Evolutionary conservation across 108 stramenopile species (phyloP).

Genomic region (Nitzschia putrida): DNA sequence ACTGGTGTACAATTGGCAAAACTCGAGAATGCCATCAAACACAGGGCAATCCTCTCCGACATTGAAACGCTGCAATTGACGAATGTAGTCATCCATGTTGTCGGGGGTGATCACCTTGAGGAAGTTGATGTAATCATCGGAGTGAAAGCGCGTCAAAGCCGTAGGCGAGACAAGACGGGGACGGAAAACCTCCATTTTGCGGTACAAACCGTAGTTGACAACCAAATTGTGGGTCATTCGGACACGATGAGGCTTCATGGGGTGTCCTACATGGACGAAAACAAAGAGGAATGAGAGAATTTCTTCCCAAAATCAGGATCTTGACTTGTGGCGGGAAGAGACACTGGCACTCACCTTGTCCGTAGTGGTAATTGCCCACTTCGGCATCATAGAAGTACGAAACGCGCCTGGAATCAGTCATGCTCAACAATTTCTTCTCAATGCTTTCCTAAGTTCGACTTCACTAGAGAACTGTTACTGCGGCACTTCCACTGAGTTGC

Average conservation of each 20-base stretch:
- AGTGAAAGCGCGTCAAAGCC: conserved; percentile 97
- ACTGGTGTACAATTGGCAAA: conserved; percentile 95
- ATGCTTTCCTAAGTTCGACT: too few relatives aligned
- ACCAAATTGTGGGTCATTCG: conserved; percentile 99
- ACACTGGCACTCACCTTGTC: conserved; percentile 57
- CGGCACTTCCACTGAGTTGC: too few relatives aligned
- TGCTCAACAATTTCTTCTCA: background rate
- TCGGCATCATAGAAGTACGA: conserved; percentile 97
- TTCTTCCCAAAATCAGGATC: too few relatives aligned
- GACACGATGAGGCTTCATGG: conserved; percentile 99
- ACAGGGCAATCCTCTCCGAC: conserved; percentile 99
- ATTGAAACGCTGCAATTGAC: conserved; percentile 94
- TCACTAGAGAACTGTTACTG: too few relatives aligned
- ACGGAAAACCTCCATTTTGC: conserved; percentile 97
- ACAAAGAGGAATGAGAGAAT: conserved; percentile 26
- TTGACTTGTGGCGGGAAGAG: too few relatives aligned
- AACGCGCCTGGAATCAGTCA: conserved; percentile 64
- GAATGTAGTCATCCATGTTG: conserved; percentile 92
- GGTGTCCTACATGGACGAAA: conserved; percentile 68
- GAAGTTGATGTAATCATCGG: conserved; percentile 99
- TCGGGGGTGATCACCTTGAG: conserved; percentile 96
- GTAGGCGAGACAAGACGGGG: conserved; percentile 92
- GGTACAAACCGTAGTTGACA: conserved; percentile 97
- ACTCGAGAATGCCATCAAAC: conserved; percentile 98
- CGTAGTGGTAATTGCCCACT: conserved; percentile 97